Evolutionary conservation across 2,329 filamentous ascomycete genomes (phyloP), one percentile per base, ranked within the genome.

Genomic region (Trichoderma semiorbis): DNA sequence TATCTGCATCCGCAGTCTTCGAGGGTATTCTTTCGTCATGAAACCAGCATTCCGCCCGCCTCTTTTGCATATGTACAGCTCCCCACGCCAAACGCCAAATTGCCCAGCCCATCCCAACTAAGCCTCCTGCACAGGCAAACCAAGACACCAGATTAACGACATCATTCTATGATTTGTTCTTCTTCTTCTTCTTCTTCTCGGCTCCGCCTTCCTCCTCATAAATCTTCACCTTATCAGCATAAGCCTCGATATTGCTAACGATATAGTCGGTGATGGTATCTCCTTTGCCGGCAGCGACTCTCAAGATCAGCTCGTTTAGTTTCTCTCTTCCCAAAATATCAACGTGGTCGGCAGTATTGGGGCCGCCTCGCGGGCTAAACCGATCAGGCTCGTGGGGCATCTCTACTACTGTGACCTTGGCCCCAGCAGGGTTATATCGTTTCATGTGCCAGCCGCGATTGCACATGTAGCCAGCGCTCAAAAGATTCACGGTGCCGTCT

Each of bases 371-470:
- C 0, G 96, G 94, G 76, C 91, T 95, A 80, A 98, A 99, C 21
- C 93, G 85, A 76, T 98, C 95, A 1, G 96, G 96, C 78, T 98
- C 95, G 79, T 99, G 96, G 1, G 91, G 93, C 96, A 99, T 99
- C 84, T 99, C 96, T 73, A 92, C 94, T 0, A 95, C 93, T 53
- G 90, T 97, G 74, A 99, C 85, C 77, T 94, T 90, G 36, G 91
- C 88, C 2, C 91, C 91, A 0, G 94, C 92, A 0, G 96, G 96
- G 78, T 99, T 99, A 80, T 97, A 99, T 43, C 96, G 88, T 81
- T 94, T 94, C 81, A 98, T 92, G 72, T 91, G 90, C 96, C 96
- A 99, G 3, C 96, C 96, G 77, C 92, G 94, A 76, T 94, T 92
- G 81, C 96, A 99, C 96, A 99, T 98, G 80, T 98, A 99, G 2